These are phyloP conservation scores for Populus deltoides DNA, from an alignment of 345 rosid species.

Conservation along the genomic window DNA sequence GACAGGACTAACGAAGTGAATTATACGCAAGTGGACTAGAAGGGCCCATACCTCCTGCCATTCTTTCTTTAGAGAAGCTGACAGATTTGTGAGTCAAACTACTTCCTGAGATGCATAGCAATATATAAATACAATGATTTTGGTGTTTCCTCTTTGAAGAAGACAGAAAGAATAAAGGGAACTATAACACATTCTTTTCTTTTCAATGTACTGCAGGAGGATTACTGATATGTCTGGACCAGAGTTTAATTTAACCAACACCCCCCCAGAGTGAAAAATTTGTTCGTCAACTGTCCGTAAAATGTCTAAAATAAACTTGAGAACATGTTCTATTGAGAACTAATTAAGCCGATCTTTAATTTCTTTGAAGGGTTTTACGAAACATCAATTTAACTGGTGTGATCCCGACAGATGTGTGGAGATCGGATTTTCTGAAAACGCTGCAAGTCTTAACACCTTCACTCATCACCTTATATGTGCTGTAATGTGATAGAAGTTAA, in stretches of 20 bases:
- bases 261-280: background rate
- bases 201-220: background rate
- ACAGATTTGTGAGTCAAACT: background rate
- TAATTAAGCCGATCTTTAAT: too few species aligned
- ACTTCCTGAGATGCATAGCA: too few species aligned
- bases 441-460: too few species aligned
- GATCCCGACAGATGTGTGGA: too few species aligned
- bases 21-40: slow-evolving; percentile 2
- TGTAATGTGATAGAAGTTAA: too few species aligned
- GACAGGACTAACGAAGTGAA: background rate
- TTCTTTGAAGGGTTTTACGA: too few species aligned
- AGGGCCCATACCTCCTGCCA: background rate
- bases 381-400: too few species aligned
- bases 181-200: background rate
- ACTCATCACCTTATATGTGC: too few species aligned
- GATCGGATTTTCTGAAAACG: too few species aligned
- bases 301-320: background rate
- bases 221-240: background rate
- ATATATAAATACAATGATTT: too few species aligned
- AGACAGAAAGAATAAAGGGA: background rate
- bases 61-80: background rate
- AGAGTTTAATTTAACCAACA: background rate
- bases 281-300: background rate
- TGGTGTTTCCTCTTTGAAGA: too few species aligned
- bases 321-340: background rate